Evolutionary conservation across 179 eudicot genomes (phyloP), one percentile per base, ranked within the genome.

Genomic region (Silene noctiflora): DNA sequence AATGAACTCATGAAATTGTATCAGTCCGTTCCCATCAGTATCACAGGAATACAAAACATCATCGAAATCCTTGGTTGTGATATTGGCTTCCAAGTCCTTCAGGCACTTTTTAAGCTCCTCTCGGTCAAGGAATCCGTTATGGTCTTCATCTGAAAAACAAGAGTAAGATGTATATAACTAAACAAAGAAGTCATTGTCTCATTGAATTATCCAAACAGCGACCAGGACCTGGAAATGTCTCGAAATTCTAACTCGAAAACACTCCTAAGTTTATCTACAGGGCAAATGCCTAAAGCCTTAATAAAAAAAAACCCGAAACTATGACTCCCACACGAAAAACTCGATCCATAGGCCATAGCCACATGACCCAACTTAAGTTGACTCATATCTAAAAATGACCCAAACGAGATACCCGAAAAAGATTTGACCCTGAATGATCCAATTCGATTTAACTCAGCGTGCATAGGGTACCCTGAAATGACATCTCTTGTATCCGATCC

Each of bases 1-100:
- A 48, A 88, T 82, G 56, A 92, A 90, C 88, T 92, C 93, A 1
- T 83, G 85, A 65, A 89, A 86, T 67, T 89, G 86, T 85, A 90
- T 88, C 68, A 86, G 89, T 58, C 80, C 83, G 60, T 48, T 86
- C 39, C 86, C 84, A 68, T 87, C 83, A 69, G 81, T 19, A 59
- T 90, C 92, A 80, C 96, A 88, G 6, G 90, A 89, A 74, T 77
- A 35, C 79, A 86, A 86, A 61, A 90, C 80, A 83, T 91, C 97
- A 70, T 87, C 86, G 44, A 90, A 82, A 55, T 90, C 94, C 71
- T 80, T 73, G 17, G 81, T 82, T 55, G 84, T 67, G 60, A 86
- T 79, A 27, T 82, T 76, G 31, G 88, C 75, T 71, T 85, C 85
- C 72, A 88, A 61, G 64, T 86, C 84, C 61, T 86, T 65, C 19